Percentiles rank a stretch among this genome's conserved stretches.
Evolutionary conservation across 352 stramenopile species (phyloP).

Genomic region (Phytophthora aleatoria): DNA sequence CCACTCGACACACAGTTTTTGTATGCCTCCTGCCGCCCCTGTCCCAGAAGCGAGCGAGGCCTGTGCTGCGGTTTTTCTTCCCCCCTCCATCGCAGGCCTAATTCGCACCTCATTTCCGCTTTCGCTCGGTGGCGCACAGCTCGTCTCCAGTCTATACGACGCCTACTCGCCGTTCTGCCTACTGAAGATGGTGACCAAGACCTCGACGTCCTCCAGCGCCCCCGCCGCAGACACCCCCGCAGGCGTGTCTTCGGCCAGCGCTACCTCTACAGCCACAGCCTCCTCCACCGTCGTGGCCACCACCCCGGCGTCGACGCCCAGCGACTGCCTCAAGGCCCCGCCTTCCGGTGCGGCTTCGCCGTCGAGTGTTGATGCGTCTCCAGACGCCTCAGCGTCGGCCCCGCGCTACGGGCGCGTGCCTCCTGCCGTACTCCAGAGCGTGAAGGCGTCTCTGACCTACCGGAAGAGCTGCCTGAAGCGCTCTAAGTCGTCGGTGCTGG

Average conservation of each 20-base stretch:
- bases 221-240: constrained; percentile 22
- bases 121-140: constrained; percentile 63
- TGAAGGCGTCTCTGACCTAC: constrained; percentile 54
- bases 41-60: constrained; percentile 26
- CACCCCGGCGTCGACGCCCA: constrained; percentile 18
- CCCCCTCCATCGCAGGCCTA: constrained; percentile 26
- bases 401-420: constrained; percentile 48
- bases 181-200: constrained; percentile 47
- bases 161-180: constrained; percentile 34
- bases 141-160: constrained; percentile 67
- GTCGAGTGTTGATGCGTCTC: constrained; percentile 28
- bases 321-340: constrained; percentile 34
- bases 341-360: constrained; percentile 17
- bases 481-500: constrained; percentile 55
- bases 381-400: not conserved
- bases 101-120: constrained; percentile 40
- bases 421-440: constrained; percentile 49
- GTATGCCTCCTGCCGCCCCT: constrained; percentile 29
- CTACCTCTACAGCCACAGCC: constrained; percentile 31
- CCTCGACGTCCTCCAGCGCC: constrained; percentile 34
- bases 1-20: constrained; percentile 31
- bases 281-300: constrained; percentile 36
- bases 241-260: constrained; percentile 35
- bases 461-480: constrained; percentile 80
- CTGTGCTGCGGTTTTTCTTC: constrained; percentile 39